These are phyloP conservation scores for Diaporthe sp. DNA, from an alignment of 2,329 filamentous ascomycete genomes.

Conservation along the genomic window DNA sequence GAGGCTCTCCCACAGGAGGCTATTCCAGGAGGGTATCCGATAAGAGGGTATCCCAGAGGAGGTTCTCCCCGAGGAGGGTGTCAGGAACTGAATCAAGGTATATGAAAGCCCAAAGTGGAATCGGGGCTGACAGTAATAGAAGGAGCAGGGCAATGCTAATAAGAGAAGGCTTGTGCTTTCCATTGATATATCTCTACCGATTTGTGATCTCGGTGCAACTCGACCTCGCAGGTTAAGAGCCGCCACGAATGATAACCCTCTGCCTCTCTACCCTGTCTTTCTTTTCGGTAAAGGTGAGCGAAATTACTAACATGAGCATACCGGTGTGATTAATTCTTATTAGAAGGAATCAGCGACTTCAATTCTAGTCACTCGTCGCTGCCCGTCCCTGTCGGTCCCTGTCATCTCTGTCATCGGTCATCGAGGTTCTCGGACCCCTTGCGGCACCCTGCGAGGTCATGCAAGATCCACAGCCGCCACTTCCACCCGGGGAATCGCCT, in stretches of 20 bases:
- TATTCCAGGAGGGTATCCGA: too few species aligned
- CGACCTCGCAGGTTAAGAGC: not conserved
- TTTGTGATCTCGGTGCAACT: not conserved
- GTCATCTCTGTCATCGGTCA: not conserved
- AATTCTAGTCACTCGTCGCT: not conserved
- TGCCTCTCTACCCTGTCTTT: not conserved
- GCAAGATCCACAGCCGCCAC: conserved; percentile 31
- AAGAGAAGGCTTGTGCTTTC: not conserved
- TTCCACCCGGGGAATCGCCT: conserved; percentile 20
- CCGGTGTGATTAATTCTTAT: not conserved
- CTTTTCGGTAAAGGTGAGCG: not conserved
- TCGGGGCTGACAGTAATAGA: not conserved
- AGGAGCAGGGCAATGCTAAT: not conserved
- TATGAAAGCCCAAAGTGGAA: too few species aligned
- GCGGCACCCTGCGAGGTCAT: conserved; percentile 20
- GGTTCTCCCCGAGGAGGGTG: too few species aligned
- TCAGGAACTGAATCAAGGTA: not conserved
- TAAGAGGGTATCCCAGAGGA: too few species aligned
- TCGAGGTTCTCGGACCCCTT: conserved; percentile 24
- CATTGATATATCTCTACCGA: too few species aligned
- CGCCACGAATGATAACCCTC: not conserved
- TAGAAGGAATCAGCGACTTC: not conserved
- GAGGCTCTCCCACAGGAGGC: too few species aligned
- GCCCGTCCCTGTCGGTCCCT: not conserved
- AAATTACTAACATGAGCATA: not conserved